These are phyloP conservation scores for Nigrograna mackinnonii DNA, from an alignment of 2,329 filamentous ascomycete genomes.

Conservation along the genomic window DNA sequence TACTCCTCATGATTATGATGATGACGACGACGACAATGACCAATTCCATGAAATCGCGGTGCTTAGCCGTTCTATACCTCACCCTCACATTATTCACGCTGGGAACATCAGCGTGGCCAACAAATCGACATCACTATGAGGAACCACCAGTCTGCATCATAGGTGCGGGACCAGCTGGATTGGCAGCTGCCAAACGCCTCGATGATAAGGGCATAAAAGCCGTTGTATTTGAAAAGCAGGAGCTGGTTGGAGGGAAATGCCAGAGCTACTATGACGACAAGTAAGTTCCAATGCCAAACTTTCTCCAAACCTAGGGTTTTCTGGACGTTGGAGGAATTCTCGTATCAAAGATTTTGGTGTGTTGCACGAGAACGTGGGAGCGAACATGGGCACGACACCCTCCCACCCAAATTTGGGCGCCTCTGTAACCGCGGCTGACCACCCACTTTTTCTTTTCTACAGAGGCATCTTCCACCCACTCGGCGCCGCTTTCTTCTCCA, in stretches of 20 bases:
- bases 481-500: conserved; percentile 44
- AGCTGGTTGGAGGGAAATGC: conserved; percentile 40
- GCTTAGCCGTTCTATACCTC: conserved; percentile 21
- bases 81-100: conserved; percentile 24
- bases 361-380: too few relatives aligned
- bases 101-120: conserved; percentile 29
- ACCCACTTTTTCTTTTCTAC: conserved; percentile 17
- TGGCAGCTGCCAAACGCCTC: conserved; percentile 36
- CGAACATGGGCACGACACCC: too few relatives aligned
- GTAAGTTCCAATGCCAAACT: conserved; percentile 25
- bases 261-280: conserved; percentile 41
- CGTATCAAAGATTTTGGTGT: too few relatives aligned
- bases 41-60: conserved; percentile 16
- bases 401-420: neutral
- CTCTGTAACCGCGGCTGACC: conserved; percentile 33
- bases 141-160: conserved; percentile 41
- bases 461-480: conserved; percentile 44
- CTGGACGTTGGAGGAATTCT: too few relatives aligned
- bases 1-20: conserved; percentile 22
- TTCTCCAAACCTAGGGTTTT: too few relatives aligned
- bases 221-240: conserved; percentile 40
- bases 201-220: conserved; percentile 39
- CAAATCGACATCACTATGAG: conserved; percentile 14
- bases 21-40: conserved; percentile 17
- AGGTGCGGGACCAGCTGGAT: conserved; percentile 40